These are phyloP conservation scores for Boletus subcaerulescens DNA, from an alignment of 768 basidiomycete species.

Conservation along the genomic window DNA sequence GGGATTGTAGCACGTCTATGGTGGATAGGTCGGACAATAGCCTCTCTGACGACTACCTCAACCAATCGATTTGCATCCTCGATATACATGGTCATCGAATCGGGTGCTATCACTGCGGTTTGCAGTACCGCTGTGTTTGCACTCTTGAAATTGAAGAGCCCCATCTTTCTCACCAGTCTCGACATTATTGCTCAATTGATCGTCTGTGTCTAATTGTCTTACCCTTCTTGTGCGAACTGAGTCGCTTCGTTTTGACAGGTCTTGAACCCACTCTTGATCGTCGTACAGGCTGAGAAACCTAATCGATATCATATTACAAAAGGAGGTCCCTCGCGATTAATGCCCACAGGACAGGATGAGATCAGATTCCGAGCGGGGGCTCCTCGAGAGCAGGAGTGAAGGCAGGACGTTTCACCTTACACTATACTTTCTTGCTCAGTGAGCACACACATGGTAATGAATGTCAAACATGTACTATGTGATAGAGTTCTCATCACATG, in stretches of 20 bases:
- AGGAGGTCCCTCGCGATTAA: background rate
- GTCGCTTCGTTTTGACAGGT: background rate
- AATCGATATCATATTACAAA: background rate
- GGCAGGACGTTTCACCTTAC: background rate
- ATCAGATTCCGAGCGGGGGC: background rate
- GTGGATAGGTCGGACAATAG: background rate
- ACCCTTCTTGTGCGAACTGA: background rate
- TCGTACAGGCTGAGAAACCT: background rate
- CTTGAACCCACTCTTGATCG: background rate
- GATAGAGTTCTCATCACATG: too few species aligned
- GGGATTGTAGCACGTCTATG: background rate
- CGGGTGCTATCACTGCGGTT: background rate
- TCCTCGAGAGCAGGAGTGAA: background rate
- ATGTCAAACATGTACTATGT: too few species aligned
- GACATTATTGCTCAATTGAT: background rate
- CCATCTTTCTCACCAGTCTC: background rate
- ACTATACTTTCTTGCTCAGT: background rate
- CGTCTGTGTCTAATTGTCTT: background rate
- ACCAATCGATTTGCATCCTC: background rate
- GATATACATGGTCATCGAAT: background rate
- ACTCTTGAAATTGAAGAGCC: background rate
- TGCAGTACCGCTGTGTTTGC: background rate
- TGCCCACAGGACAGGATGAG: background rate
- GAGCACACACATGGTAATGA: too few species aligned
- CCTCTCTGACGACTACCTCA: background rate